These are phyloP conservation scores for Sisymbrium irio DNA, from an alignment of 345 rosid genomes.

Conservation along the genomic window DNA sequence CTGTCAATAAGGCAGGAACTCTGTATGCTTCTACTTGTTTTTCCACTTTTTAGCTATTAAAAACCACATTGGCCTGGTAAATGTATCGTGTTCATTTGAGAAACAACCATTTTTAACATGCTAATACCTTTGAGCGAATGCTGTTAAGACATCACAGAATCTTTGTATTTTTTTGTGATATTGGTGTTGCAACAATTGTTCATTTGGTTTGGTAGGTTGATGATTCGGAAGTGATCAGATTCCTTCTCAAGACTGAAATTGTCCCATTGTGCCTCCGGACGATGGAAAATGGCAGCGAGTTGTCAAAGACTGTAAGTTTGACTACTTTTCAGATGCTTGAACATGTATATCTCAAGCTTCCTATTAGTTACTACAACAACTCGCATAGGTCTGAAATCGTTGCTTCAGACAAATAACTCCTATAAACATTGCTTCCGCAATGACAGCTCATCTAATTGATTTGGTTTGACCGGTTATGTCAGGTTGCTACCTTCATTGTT, in stretches of 20 bases:
- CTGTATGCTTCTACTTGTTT: not conserved
- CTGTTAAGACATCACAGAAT: not conserved
- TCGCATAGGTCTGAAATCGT: slow-evolving; percentile 1
- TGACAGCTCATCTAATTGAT: slow-evolving; percentile 7
- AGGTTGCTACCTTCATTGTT: slow-evolving; percentile 95
- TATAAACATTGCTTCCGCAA: slow-evolving; percentile 2
- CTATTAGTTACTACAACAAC: not conserved
- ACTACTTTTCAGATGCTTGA: slow-evolving; percentile 12
- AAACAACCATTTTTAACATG: slow-evolving; percentile 10
- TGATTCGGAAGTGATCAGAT: slow-evolving; percentile 38
- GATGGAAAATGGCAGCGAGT: slow-evolving; percentile 47
- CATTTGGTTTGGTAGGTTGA: slow-evolving; percentile 40
- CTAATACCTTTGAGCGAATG: slow-evolving; percentile 10
- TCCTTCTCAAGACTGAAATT: slow-evolving; percentile 41
- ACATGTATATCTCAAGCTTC: slow-evolving; percentile 1
- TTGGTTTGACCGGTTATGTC: slow-evolving; percentile 22
- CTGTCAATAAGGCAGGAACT: not conserved
- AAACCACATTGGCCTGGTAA: not conserved
- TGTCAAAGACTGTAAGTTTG: slow-evolving; percentile 54
- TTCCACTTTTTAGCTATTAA: not conserved
- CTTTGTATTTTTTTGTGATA: not conserved
- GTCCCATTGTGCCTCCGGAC: slow-evolving; percentile 50
- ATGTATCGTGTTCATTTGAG: not conserved
- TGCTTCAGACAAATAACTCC: not conserved
- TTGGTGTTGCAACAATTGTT: slow-evolving; percentile 16